A percentile compares a stretch with the other conserved stretches of the same genome.
Conservation (phyloP, 106 monocot species). For the Dioscorea dumetorum region DNA sequence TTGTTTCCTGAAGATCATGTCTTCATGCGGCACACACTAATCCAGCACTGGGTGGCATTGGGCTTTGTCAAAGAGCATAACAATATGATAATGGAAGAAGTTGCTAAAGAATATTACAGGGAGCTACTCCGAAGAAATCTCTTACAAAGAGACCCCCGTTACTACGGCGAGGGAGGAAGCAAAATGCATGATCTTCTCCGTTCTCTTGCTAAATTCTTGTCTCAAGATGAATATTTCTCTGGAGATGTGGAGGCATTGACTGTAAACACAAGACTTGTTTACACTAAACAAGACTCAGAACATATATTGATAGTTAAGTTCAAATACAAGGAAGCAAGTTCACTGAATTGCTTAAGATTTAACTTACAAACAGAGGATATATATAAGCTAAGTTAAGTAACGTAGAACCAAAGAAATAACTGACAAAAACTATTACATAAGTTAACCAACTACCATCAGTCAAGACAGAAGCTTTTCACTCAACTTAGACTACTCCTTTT, state of each 20-base stretch:
- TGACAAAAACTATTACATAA: too few relatives aligned
- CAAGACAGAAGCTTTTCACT: too few relatives aligned
- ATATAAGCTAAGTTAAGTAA: too few relatives aligned
- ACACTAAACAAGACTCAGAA: too few relatives aligned
- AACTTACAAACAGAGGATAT: too few relatives aligned
- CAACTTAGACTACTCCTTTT: too few relatives aligned
- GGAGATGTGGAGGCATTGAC: not conserved
- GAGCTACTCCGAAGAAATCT: constrained; percentile 15
- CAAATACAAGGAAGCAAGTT: too few relatives aligned
- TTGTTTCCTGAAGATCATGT: constrained; percentile 12
- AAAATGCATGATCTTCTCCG: constrained; percentile 21
- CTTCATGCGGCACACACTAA: not conserved
- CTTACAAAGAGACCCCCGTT: not conserved
- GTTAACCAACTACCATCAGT: too few relatives aligned
- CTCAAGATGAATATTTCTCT: not conserved
- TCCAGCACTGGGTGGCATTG: constrained; percentile 9
- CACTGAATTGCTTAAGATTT: too few relatives aligned
- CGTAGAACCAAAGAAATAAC: too few relatives aligned
- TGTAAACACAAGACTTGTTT: too few relatives aligned
- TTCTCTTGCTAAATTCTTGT: not conserved
- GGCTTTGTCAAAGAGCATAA: constrained; percentile 7
- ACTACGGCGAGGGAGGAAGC: not conserved
- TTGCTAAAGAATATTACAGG: not conserved
- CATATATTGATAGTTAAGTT: too few relatives aligned
- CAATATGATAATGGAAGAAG: not conserved